A percentile compares a stretch with the other conserved stretches of the same genome.
These are phyloP conservation scores for Ophiostoma pallidulum DNA, from an alignment of 2,329 filamentous ascomycete genomes.

Conservation along the genomic window DNA sequence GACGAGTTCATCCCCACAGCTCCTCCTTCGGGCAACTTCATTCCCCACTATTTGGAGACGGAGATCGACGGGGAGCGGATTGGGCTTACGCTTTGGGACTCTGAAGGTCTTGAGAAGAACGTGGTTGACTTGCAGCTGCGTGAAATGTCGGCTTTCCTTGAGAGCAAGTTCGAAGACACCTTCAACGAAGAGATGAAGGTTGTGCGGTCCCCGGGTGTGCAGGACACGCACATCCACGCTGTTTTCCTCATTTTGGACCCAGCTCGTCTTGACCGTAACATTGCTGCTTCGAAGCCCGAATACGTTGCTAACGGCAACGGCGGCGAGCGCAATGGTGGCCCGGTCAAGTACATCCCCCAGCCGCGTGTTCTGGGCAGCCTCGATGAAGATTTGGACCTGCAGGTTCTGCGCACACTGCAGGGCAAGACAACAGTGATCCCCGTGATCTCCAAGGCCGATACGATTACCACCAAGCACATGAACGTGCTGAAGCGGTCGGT, in stretches of 20 bases:
- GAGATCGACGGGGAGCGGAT: constrained; percentile 89
- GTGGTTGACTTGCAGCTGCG: constrained; percentile 89
- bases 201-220: constrained; percentile 78
- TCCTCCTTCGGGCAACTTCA: constrained; percentile 60
- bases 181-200: constrained; percentile 98
- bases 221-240: constrained; percentile 95
- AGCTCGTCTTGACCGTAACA: constrained; percentile 71
- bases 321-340: constrained; percentile 39
- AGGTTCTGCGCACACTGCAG: constrained; percentile 78
- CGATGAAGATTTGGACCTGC: constrained; percentile 82
- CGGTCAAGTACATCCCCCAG: constrained; percentile 36
- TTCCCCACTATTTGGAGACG: constrained; percentile 83
- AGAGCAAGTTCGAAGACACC: constrained; percentile 97
- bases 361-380: constrained; percentile 54
- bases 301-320: constrained; percentile 18
- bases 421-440: constrained; percentile 94
- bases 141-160: constrained; percentile 83
- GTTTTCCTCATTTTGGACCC: constrained; percentile 91
- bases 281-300: constrained; percentile 53
- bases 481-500: constrained; percentile 81
- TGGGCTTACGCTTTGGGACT: constrained; percentile 93
- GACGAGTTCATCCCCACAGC: constrained; percentile 47
- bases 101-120: constrained; percentile 87
- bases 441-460: constrained; percentile 93
- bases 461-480: constrained; percentile 94